Evolutionary conservation across 1,284 basidiomycete species (phyloP).

Genomic region (Boletus sp.): DNA sequence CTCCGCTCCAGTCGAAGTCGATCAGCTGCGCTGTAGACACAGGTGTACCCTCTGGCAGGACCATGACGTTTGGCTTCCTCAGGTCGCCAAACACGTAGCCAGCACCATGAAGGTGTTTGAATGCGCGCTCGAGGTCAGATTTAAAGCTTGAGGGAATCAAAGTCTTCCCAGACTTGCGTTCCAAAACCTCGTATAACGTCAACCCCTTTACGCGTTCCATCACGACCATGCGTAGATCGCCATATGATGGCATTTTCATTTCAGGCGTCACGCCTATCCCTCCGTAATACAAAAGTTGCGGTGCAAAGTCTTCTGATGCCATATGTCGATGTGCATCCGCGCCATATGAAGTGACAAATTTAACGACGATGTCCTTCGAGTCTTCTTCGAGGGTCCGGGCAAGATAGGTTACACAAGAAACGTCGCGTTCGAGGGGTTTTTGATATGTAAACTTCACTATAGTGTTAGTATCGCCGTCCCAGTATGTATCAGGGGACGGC

Average conservation of each 20-base stretch:
- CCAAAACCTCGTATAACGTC: background rate
- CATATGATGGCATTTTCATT: constrained; percentile 12
- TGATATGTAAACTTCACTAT: constrained; percentile 8
- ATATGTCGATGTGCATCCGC: constrained; percentile 6
- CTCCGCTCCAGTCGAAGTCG: constrained; percentile 13
- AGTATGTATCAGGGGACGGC: constrained; percentile 12
- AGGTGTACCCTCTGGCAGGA: background rate
- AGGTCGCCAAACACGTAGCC: constrained; percentile 21
- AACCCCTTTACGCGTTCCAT: constrained; percentile 15
- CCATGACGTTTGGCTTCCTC: constrained; percentile 14
- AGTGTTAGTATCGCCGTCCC: accelerated
- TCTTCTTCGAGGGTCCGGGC: background rate
- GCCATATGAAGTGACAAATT: constrained; percentile 21
- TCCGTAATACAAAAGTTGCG: constrained; percentile 11
- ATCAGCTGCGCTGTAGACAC: constrained; percentile 3
- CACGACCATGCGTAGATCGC: constrained; percentile 20
- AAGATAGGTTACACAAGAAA: constrained; percentile 9
- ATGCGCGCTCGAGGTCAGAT: background rate
- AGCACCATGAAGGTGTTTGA: constrained; percentile 7
- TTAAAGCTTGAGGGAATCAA: background rate
- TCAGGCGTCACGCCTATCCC: background rate
- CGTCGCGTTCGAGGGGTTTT: background rate
- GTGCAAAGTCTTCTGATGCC: constrained; percentile 5
- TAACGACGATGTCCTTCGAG: constrained; percentile 13
- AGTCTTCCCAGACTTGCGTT: background rate